Percentiles rank a stretch among this genome's conserved stretches.
These are phyloP conservation scores for Wickerhamomyces queroliae DNA, from an alignment of 805 yeast species.

Conservation along the genomic window DNA sequence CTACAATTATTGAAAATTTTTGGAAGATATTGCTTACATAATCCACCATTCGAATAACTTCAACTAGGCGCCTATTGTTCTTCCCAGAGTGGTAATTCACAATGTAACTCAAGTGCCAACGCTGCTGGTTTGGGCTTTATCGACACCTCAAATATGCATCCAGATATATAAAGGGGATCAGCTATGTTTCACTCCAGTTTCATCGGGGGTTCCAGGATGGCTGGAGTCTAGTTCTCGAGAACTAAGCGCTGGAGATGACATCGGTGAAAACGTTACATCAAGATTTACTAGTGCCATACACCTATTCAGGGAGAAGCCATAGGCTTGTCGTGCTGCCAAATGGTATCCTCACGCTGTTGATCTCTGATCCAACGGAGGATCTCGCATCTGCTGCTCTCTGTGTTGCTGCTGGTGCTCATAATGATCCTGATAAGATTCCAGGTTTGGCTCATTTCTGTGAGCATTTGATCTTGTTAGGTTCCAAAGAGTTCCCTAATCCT, in stretches of 20 bases:
- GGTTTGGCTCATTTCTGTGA: conserved; percentile 93
- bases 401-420: conserved; percentile 75
- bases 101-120: not conserved
- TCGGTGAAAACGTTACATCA: conserved; percentile 14
- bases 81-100: not conserved
- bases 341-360: conserved; percentile 60
- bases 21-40: too few relatives aligned
- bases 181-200: too few relatives aligned
- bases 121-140: not conserved
- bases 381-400: conserved; percentile 65
- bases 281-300: conserved; percentile 27
- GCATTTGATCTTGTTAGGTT: conserved; percentile 58
- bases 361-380: conserved; percentile 70
- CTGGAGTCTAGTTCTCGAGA: too few relatives aligned
- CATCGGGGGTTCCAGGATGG: too few relatives aligned
- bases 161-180: not conserved
- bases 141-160: not conserved
- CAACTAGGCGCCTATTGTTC: conserved; percentile 3
- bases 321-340: conserved; percentile 51
- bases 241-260: not conserved
- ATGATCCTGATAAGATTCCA: conserved; percentile 62
- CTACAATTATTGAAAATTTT: too few relatives aligned
- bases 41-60: too few relatives aligned
- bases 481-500: conserved; percentile 46
- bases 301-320: conserved; percentile 33